Percentiles rank a stretch among this genome's conserved stretches.
These are phyloP conservation scores for Skeletonema menzelii DNA, from an alignment of 108 stramenopile species.

Conservation along the genomic window DNA sequence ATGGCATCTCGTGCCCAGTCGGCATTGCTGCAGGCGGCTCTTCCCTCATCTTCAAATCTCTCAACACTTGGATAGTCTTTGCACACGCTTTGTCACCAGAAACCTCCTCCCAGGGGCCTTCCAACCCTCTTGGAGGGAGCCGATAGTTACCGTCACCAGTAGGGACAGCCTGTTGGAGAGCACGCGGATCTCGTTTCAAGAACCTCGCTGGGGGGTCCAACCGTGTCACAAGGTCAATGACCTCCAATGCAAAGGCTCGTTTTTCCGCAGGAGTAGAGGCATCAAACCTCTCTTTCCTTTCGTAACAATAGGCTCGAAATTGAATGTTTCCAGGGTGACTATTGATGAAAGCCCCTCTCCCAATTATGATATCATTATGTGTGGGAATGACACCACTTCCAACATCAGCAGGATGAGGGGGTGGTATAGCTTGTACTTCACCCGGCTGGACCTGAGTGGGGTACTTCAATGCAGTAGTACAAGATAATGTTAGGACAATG, in stretches of 20 bases:
- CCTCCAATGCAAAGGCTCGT: constrained; percentile 59
- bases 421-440: background rate
- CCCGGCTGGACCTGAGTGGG: background rate
- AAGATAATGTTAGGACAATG: background rate
- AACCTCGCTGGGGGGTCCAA: constrained; percentile 30
- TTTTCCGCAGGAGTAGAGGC: constrained; percentile 60
- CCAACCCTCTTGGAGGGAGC: constrained; percentile 32
- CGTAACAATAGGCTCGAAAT: constrained; percentile 51
- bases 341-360: constrained; percentile 73
- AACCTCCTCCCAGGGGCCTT: constrained; percentile 70
- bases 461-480: background rate
- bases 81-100: constrained; percentile 61
- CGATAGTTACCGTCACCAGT: constrained; percentile 16
- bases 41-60: constrained; percentile 61
- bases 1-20: background rate
- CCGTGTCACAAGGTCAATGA: constrained; percentile 36
- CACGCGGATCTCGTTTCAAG: constrained; percentile 16
- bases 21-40: background rate
- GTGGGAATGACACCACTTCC: background rate
- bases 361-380: constrained; percentile 28
- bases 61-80: constrained; percentile 79
- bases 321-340: constrained; percentile 45
- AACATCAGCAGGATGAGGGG: background rate
- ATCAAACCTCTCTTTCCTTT: constrained; percentile 66
- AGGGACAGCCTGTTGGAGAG: constrained; percentile 9